These are phyloP conservation scores for Ustilago curta DNA, from an alignment of 1,284 basidiomycete genomes.

Conservation along the genomic window DNA sequence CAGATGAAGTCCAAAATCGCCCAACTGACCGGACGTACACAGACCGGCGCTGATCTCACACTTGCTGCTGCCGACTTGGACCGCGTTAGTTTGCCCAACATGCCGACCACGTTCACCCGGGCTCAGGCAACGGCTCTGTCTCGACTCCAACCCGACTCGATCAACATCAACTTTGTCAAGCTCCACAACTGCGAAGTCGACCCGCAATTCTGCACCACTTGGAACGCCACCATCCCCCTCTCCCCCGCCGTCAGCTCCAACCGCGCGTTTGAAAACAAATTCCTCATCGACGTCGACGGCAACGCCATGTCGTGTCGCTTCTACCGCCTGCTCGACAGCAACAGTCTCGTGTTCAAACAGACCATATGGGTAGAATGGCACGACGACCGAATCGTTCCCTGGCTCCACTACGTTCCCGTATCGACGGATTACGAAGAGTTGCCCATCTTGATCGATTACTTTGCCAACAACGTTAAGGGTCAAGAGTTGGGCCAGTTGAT, in stretches of 20 bases:
- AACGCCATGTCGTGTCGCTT: slow-evolving; percentile 42
- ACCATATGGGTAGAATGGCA: slow-evolving; percentile 40
- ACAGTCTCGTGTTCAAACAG: slow-evolving; percentile 45
- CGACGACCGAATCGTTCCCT: slow-evolving; percentile 35
- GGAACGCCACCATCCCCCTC: slow-evolving; percentile 15
- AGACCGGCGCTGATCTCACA: not conserved
- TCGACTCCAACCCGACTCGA: slow-evolving; percentile 6
- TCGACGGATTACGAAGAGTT: slow-evolving; percentile 29
- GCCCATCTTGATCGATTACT: slow-evolving; percentile 33
- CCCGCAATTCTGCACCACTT: slow-evolving; percentile 19
- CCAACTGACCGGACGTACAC: slow-evolving; percentile 5
- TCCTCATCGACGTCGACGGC: slow-evolving; percentile 37
- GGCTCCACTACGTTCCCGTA: slow-evolving; percentile 40
- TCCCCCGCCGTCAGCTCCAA: not conserved
- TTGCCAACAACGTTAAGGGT: slow-evolving; percentile 24
- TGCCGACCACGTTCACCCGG: slow-evolving; percentile 16
- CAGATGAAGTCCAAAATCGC: slow-evolving; percentile 21
- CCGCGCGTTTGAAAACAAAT: slow-evolving; percentile 28
- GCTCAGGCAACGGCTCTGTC: slow-evolving; percentile 20
- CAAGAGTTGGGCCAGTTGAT: slow-evolving; percentile 16
- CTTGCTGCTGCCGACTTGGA: slow-evolving; percentile 4
- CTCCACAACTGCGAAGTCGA: slow-evolving; percentile 10
- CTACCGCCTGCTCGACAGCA: slow-evolving; percentile 45
- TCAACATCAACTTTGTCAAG: slow-evolving; percentile 31
- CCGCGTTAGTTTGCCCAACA: slow-evolving; percentile 17